phyloP scores from a whole-genome alignment of 352 stramenopile genomes.

The Sclerospora graminicola region DNA sequence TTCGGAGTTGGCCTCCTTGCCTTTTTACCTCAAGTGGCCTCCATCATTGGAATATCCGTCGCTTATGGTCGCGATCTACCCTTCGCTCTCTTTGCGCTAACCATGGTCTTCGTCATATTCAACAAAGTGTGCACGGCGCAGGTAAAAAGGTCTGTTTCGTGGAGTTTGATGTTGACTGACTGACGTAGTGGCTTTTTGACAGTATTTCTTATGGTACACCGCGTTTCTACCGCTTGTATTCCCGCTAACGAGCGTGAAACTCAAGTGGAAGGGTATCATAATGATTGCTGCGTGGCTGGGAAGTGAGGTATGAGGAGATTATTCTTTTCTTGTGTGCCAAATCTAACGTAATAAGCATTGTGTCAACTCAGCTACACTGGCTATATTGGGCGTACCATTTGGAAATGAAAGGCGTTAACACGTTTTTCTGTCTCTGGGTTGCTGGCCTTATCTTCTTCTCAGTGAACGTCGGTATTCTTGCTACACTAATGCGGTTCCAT shows the following conservation, averaged over 20 bases:
- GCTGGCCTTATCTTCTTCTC: constrained; percentile 83
- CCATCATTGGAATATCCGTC: constrained; percentile 63
- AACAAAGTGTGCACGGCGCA: constrained; percentile 92
- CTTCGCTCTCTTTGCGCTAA: constrained; percentile 94
- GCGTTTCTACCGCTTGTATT: constrained; percentile 85
- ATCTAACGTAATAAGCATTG: constrained; percentile 1
- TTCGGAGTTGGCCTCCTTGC: constrained; percentile 70
- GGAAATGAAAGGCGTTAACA: constrained; percentile 87
- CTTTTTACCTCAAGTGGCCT: constrained; percentile 77
- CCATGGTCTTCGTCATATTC: constrained; percentile 98
- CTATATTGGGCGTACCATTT: constrained; percentile 85
- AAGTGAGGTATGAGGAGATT: constrained; percentile 38
- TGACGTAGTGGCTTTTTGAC: constrained; percentile 21
- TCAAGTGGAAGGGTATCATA: constrained; percentile 51
- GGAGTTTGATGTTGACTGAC: background rate
- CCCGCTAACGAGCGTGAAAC: constrained; percentile 43
- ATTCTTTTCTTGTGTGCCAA: background rate
- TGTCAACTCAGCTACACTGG: constrained; percentile 58
- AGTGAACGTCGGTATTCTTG: constrained; percentile 76
- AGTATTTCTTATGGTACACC: constrained; percentile 99
- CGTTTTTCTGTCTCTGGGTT: constrained; percentile 84
- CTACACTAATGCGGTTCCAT: constrained; percentile 61
- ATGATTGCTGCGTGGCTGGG: constrained; percentile 69
- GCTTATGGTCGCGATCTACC: constrained; percentile 78
- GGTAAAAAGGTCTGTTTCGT: constrained; percentile 21